Percentiles rank a stretch among this genome's conserved stretches.
phyloP scores from a whole-genome alignment of 2,329 filamentous ascomycete species.

The Aotearoamyces nothofagi region DNA sequence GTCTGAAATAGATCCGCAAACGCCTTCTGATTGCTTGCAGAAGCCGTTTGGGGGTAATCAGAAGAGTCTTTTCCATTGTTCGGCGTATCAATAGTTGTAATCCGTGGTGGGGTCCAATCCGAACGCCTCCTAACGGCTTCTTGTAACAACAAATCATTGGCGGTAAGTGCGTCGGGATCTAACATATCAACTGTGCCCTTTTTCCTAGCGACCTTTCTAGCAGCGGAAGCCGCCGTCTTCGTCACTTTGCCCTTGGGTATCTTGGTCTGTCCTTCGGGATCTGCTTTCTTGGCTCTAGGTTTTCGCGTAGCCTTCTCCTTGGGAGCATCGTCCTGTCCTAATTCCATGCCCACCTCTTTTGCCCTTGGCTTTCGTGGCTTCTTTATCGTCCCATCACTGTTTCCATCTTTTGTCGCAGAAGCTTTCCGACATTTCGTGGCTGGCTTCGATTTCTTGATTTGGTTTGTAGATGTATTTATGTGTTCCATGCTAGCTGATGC shows the following conservation, averaged over 20 bases:
- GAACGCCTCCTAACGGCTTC: slow-evolving; percentile 36
- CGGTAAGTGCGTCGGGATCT: slow-evolving; percentile 3
- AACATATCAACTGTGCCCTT: neutral
- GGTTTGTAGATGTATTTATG: too few species aligned
- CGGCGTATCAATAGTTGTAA: too few species aligned
- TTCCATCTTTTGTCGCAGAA: slow-evolving; percentile 7
- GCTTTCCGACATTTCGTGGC: slow-evolving; percentile 12
- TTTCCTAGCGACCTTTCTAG: too few species aligned
- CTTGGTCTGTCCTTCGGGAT: slow-evolving; percentile 16
- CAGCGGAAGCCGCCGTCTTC: slow-evolving; percentile 12
- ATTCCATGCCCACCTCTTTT: slow-evolving; percentile 1
- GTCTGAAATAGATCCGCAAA: slow-evolving; percentile 23
- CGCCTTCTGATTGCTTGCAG: too few species aligned
- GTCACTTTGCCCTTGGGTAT: slow-evolving; percentile 20
- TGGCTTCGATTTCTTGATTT: slow-evolving; percentile 13
- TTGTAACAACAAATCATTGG: slow-evolving; percentile 9
- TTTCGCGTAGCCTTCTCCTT: slow-evolving; percentile 12
- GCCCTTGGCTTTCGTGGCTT: neutral
- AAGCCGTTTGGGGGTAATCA: too few species aligned
- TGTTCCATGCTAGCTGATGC: too few species aligned
- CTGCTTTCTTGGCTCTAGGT: slow-evolving; percentile 15
- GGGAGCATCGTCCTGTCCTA: slow-evolving; percentile 2
- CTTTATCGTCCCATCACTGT: neutral
- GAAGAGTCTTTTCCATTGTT: too few species aligned
- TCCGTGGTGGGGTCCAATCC: slow-evolving; percentile 53